phyloP scores from a whole-genome alignment of 2,329 filamentous ascomycete genomes.

The Elsinoe ampelina region DNA sequence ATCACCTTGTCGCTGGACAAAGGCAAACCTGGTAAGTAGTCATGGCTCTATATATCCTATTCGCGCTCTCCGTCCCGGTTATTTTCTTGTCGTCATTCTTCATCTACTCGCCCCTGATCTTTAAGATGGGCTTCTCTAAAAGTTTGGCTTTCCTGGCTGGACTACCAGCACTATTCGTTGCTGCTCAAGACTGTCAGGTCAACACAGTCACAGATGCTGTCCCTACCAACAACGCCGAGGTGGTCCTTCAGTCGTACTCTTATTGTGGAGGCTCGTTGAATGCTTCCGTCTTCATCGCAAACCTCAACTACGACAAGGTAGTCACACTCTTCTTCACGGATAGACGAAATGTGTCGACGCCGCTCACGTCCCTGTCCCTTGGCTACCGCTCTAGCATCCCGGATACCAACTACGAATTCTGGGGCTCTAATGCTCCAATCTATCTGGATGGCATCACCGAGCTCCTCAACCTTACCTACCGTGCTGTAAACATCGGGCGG shows the following conservation, averaged over 20 bases:
- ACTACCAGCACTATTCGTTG: not conserved
- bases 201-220: not conserved
- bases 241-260: slow-evolving; percentile 22
- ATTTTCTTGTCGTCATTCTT: not conserved
- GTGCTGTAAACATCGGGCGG: slow-evolving; percentile 22
- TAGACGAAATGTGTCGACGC: slow-evolving; percentile 22
- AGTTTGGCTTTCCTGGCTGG: not conserved
- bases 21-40: not conserved
- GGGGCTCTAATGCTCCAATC: slow-evolving; percentile 22
- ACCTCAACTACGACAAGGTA: slow-evolving; percentile 26
- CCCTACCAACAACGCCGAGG: slow-evolving; percentile 13
- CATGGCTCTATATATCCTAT: slow-evolving; percentile 7
- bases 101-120: not conserved
- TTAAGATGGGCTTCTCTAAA: slow-evolving; percentile 1
- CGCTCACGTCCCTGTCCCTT: slow-evolving; percentile 21
- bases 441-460: slow-evolving; percentile 25
- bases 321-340: slow-evolving; percentile 27
- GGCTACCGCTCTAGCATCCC: slow-evolving; percentile 22
- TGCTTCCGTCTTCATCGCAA: slow-evolving; percentile 22
- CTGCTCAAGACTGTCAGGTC: slow-evolving; percentile 5
- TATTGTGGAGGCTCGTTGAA: slow-evolving; percentile 26
- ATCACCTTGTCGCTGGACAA: not conserved
- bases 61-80: not conserved
- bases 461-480: slow-evolving; percentile 26
- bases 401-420: slow-evolving; percentile 22